Base-by-base conservation (phyloP, 257 asterid species). In the Leptodermis oblonga region DNA sequence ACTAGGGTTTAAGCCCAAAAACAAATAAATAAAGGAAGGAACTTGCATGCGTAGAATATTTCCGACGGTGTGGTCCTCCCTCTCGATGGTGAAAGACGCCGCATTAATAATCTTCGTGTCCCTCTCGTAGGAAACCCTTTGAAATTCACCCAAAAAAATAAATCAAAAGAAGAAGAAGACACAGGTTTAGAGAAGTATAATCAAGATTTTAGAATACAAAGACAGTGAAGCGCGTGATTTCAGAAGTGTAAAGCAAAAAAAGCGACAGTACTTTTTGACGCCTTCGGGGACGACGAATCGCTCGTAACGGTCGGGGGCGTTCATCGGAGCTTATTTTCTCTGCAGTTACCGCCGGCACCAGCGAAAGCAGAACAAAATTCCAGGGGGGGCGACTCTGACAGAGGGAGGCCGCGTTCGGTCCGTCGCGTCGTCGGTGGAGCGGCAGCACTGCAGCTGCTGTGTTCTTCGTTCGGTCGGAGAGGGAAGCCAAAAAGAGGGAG, bases 251-350 rank as follows among this genome's bases (percentile, higher is more conserved):
- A 58, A 58, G 30, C 13, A 1, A 62, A 73, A 60, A 49, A 37
- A 67, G 46, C 37, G 64, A 20, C 25, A 33, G 34, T 84, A 91
- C 95, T 92, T 89, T 62, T 90, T 82, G 52, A 88, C 90, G 59
- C 98, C 98, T 75, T 92, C 98, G 8, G 96, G 98, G 52, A 89
- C 95, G 48, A 87, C 98, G 68, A 92, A 92, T 62, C 98, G 87
- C 85, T 92, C 98, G 77, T 92, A 92, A 72, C 98, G 94, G 65
- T 92, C 98, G 4, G 83, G 86, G 49, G 83, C 86, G 64, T 81
- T 81, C 86, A 78, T 79, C n/a, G 22, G 28, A 28, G 42, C 67
- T 69, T 33, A 36, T 34, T 48, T 1, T 18, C 25, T 4, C 45
- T 1, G 7, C 10, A n/a, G 10, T 22, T 53, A 28, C 36, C 37